Evolutionary conservation across 2,329 filamentous ascomycete genomes (phyloP), one percentile per base, ranked within the genome.

Genomic region (Fusarium citri): DNA sequence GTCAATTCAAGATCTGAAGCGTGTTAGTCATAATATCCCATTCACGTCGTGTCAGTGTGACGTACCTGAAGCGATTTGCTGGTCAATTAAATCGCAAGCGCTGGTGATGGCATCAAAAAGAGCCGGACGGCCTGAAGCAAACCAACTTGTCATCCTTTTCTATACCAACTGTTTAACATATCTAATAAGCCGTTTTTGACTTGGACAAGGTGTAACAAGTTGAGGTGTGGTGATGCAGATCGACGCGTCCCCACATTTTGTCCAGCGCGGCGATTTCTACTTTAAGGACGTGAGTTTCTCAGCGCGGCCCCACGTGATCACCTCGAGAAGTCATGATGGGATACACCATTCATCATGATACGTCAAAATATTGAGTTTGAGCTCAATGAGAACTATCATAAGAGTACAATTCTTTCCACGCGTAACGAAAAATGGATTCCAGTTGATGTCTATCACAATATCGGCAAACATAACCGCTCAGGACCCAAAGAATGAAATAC

Each of bases 1-100:
- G 86, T 83, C 18, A 79, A 70, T 56, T 84, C 79, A 26, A 87
- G 71, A 54, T 74, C 64, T 71, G 23, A 9, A 42, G 15, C 42
- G 50, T 63, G 65, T 75, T 62, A 75, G 62, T 47, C 25, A 53
- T 14, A 47, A 53, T 9, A 47, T 42, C 46, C 50, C 37, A 34
- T 42, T 26, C 23, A 43, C 23, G 22, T 30, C 28, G 15, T 46
- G 48, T 51, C 45, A 49, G 48, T 60, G 60, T 58, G 50, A 57
- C 69, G 51, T 75, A 83, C 82, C 82, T 48, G 74, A 74, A 37
- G 71, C 66, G 23, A 83, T 70, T 45, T 80, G 77, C n/a, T 73
- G 74, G 45, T 82, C 81, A 49, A 85, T 79, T 25, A 78, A 72
- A 60, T 81, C 76, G 60, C 82, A 83, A 11, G 80, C 79, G 31